Conservation (phyloP, 331 rosid species). For the Quercus lobata region DNA sequence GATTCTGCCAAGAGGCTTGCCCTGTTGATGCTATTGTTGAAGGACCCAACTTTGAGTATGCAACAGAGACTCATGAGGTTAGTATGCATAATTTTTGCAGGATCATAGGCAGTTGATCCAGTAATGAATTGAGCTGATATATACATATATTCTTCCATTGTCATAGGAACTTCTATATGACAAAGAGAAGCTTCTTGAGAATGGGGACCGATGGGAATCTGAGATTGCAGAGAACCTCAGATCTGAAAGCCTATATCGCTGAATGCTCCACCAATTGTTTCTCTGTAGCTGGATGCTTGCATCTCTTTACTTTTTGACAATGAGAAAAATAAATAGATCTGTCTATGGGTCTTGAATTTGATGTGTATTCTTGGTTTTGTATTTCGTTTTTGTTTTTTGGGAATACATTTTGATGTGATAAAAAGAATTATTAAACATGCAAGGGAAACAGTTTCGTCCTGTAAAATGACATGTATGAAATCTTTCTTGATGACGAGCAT, state of each 20-base stretch:
- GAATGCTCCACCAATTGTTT: slow-evolving; percentile 24
- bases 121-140: slow-evolving; percentile 1
- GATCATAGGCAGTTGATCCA: neutral
- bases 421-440: slow-evolving; percentile 3
- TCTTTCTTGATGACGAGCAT: neutral
- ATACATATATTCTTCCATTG: slow-evolving; percentile 11
- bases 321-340: slow-evolving; percentile 32
- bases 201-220: slow-evolving; percentile 98
- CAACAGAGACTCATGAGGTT: slow-evolving; percentile 99
- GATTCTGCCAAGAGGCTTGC: slow-evolving; percentile 99
- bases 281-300: slow-evolving; percentile 11
- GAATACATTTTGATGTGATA: neutral
- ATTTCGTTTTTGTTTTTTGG: neutral
- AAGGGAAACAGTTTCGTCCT: neutral
- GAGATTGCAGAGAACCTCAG: slow-evolving; percentile 97
- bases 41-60: slow-evolving; percentile 95
- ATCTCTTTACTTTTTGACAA: slow-evolving; percentile 6
- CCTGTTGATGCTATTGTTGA: slow-evolving; percentile 99
- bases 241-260: slow-evolving; percentile 97
- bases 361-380: slow-evolving; percentile 1
- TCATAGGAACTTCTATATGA: slow-evolving; percentile 94
- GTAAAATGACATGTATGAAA: neutral
- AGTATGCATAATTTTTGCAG: neutral
- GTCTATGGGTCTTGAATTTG: slow-evolving; percentile 10
- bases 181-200: slow-evolving; percentile 97